A percentile compares a stretch with the other conserved stretches of the same genome.
phyloP scores from a whole-genome alignment of 352 stramenopile genomes.

The Phytopythium cucurbitacearum region DNA sequence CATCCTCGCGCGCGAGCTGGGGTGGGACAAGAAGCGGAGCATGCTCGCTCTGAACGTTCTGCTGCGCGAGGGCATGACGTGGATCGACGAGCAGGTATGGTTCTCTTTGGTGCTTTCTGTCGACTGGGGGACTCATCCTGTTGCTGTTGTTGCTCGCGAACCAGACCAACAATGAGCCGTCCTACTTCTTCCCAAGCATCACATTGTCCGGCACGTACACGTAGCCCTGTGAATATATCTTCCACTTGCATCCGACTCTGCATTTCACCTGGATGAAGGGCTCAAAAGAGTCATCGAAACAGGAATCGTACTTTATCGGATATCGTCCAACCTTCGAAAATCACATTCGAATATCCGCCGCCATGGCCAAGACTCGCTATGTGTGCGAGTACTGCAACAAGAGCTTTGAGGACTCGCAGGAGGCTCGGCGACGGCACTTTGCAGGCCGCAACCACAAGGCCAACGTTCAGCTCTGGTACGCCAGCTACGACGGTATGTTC shows the following conservation, averaged over 20 bases:
- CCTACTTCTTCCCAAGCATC: conserved; percentile 87
- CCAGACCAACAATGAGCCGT: conserved; percentile 51
- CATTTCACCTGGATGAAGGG: background rate
- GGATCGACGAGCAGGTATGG: conserved; percentile 90
- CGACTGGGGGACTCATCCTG: conserved; percentile 4
- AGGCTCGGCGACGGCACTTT: conserved; percentile 60
- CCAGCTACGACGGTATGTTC: conserved; percentile 60
- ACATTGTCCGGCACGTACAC: conserved; percentile 74
- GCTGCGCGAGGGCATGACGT: conserved; percentile 94
- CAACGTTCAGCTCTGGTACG: conserved; percentile 86
- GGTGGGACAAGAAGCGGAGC: conserved; percentile 91
- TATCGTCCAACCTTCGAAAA: background rate
- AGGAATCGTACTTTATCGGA: conserved; percentile 34
- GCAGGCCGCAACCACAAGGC: conserved; percentile 66
- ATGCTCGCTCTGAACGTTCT: conserved; percentile 91
- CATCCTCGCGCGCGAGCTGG: conserved; percentile 73
- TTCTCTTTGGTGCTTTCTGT: background rate
- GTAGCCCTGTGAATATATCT: conserved; percentile 13
- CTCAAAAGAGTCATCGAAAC: background rate
- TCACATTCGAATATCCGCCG: background rate
- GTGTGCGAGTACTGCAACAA: conserved; percentile 82
- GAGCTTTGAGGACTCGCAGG: conserved; percentile 73
- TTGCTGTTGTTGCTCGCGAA: conserved; percentile 9
- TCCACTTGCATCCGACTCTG: background rate
- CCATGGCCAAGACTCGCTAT: conserved; percentile 54